Evolutionary conservation across 1,139 yeast species (phyloP).

Genomic region (Lipomyces yarrowii): DNA sequence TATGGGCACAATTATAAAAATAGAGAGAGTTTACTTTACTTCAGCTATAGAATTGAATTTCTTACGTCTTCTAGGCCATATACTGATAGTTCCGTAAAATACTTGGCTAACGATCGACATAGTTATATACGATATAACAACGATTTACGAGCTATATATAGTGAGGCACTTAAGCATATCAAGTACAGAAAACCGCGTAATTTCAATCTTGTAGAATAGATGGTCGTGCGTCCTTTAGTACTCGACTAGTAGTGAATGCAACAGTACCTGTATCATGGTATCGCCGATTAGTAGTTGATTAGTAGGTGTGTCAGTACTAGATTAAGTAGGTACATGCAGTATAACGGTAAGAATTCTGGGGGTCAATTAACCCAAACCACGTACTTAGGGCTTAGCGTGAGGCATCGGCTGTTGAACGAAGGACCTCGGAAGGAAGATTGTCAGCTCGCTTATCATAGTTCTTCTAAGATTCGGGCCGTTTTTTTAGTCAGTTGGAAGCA

Average conservation of each 20-base stretch:
- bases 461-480: neutral
- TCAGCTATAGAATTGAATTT: neutral
- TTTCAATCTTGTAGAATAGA: neutral
- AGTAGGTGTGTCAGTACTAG: neutral
- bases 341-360: neutral
- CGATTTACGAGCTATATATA: neutral
- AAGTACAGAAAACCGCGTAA: neutral
- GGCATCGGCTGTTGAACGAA: neutral
- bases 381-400: neutral
- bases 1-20: neutral
- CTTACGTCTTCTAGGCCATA: neutral
- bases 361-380: neutral
- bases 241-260: neutral
- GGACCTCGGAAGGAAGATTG: neutral
- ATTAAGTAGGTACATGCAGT: neutral
- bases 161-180: neutral
- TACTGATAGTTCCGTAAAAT: neutral
- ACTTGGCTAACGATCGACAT: neutral
- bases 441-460: neutral
- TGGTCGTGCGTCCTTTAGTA: neutral
- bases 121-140: neutral
- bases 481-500: neutral
- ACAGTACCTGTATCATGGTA: neutral
- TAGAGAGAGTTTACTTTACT: neutral
- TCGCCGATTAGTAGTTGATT: neutral